Evolutionary conservation across 2,329 filamentous ascomycete species (phyloP), one percentile per base, ranked within the genome.

Genomic region (Cytospora mali): DNA sequence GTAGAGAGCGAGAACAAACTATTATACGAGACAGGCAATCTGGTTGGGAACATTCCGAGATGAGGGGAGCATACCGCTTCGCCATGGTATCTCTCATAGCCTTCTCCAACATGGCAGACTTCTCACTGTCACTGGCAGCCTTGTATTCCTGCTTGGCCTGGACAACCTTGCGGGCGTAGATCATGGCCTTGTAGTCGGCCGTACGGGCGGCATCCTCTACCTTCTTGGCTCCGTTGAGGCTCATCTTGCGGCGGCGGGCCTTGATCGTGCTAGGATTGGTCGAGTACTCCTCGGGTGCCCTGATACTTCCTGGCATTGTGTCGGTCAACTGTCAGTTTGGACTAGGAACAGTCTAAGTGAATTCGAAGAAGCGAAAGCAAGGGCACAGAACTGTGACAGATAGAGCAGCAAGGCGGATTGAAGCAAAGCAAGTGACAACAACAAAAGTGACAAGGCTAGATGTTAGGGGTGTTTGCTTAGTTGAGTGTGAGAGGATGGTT

Each of bases 191-290:
- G 64, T 66, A 64, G 62, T 67, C 66, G 6, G 66, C 64, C 9
- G 51, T 62, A 5, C 53, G 55, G 11, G 61, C 62, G 3, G 50
- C 52, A 3, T 58, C 52, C 46, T 64, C 54, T 7, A 62, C 31
- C 50, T 55, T 64, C 39, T 55, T 39, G 16, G 27, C 51, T 4
- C 27, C 55, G 21, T 14, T 21, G 18, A 53, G 31, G 5, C n/a
- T 42, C 55, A 61, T 53, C 16, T 64, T 70, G 57, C 71, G 71
- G 5, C 31, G 39, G 4, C 69, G 68, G 4, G 66, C 68, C 6
- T 69, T 67, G 14, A 70, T 18, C 0, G 70, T 72, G 55, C 70
- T 68, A 3, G 57, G 62, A 46, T 73, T 72, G 0, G 62, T 70
- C 0, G 69, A 72, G 60, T 72, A 72, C 39, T 70, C 63, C 31